Evolutionary conservation across 805 yeast species (phyloP), one percentile per base, ranked within the genome.

Genomic region (Komagataella ulmi): DNA sequence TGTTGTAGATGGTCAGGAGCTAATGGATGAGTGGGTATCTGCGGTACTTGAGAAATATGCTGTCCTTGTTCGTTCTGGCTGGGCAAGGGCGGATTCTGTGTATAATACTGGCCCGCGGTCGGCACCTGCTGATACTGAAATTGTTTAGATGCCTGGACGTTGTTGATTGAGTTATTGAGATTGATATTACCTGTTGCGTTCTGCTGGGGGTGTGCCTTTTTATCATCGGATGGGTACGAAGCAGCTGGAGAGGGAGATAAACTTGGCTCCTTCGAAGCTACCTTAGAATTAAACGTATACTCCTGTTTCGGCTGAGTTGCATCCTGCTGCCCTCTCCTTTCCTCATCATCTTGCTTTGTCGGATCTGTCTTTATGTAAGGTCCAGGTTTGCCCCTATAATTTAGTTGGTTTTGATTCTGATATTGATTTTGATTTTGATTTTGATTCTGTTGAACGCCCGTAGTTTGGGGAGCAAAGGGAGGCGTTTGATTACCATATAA

Each of bases 1-100:
- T 50, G 56, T 12, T 48, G 54, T 12, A 49, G 54, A 18, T 48
- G 52, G 17, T 45, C 53, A 12, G 45, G 48, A 3, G 54, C 58
- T 4, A 49, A 54, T 40, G 51, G 57, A 23, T 46, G 51, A 48
- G 53, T 53, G 44, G 49, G 21, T 43, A 24, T 14, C 44, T 24
- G 44, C 44, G 49, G 14, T 10, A 8, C 40, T 12, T 30, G 40
- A 10, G 40, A 8, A 8, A 30, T 30, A 30, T 30, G 40, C 12
- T 30, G 40, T 30, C 40, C 40, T 30, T 30, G 40, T 10, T 30
- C 40, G 40, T 30, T 21, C 3, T 21, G 40, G 8, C 6, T 10
- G 7, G 40, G 40, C 40, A 30, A 14, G 14, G 40, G 40, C 4
- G 40, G 12, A 14, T 30, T 30, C 6, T 30, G 40, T 10, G 14